Evolutionary conservation across 202 grass and related monocot species (phyloP), one percentile per base, ranked within the genome.

Genomic region (Panicum virgatum): DNA sequence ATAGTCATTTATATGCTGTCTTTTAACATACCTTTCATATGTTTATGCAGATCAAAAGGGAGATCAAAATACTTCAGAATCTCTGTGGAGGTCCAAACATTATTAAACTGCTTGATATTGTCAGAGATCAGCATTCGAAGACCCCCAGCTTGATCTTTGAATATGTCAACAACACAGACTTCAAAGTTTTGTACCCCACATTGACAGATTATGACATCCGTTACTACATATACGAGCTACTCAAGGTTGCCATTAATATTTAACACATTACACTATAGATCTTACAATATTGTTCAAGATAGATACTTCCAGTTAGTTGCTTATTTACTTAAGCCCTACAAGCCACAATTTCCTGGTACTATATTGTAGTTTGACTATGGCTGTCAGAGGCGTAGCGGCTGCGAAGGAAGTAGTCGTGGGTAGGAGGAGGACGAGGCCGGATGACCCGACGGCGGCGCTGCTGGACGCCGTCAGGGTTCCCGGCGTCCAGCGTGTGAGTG

Each of bases 11-110:
- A 11, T 29, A 48, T 74, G 16, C 29, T 83, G 12, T 43, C 23
- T 50, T 48, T 82, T 82, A 51, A 85, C 37, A 62, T 37, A 70
- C 29, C 26, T 52, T 71, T 77, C 20, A 26, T 77, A 44, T 40
- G 43, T 86, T 61, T 74, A 73, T 88, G 72, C 90, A 98, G 96
- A 98, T 98, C 64, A 98, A 95, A 88, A 98, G 96, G 80, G 96
- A 98, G 89, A 93, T 91, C 50, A 98, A 98, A 93, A 98, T 98
- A 91, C 92, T 98, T 72, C 92, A 98, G 79, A 98, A 98, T 84
- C 89, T 98, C 37, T 91, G 90, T 82, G 92, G 96, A 30, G 96
- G 96, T 68, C 90, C 95, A 77, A 98, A 98, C 74, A 86, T 98
- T 52, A 86, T 98, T 36, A 95, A 98, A 61, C 80, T 98, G 59